Percentiles rank a stretch among this genome's conserved stretches.
Conservation (phyloP, 2,329 filamentous ascomycete species). For the Xylariaceae sp. region DNA sequence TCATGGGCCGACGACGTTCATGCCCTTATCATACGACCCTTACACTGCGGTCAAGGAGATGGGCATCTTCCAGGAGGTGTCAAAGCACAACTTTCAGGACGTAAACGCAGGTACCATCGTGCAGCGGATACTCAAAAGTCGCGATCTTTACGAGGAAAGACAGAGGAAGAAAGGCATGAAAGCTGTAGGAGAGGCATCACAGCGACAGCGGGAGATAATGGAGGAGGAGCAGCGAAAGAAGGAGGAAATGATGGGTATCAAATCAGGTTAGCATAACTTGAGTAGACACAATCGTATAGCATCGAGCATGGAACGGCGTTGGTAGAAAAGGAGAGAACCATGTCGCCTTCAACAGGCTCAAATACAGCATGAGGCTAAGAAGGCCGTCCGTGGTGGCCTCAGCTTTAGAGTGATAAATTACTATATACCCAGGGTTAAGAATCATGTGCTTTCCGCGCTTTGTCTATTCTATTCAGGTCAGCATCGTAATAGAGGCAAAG, state of each 20-base stretch:
- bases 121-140: slow-evolving; percentile 79
- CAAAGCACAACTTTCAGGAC: slow-evolving; percentile 71
- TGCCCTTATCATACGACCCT: slow-evolving; percentile 73
- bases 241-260: slow-evolving; percentile 34
- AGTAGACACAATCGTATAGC: not conserved
- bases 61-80: slow-evolving; percentile 79
- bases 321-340: not conserved
- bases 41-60: slow-evolving; percentile 77
- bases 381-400: no score
- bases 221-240: slow-evolving; percentile 53
- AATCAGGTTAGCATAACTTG: not conserved
- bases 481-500: no score
- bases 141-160: slow-evolving; percentile 84
- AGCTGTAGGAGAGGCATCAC: slow-evolving; percentile 66
- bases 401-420: no score
- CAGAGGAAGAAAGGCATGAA: slow-evolving; percentile 90
- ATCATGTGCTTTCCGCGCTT: no score
- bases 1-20: slow-evolving; percentile 93
- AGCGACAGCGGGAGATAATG: slow-evolving; percentile 56
- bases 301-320: not conserved
- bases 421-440: no score
- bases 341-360: slow-evolving; percentile 1
- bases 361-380: no score
- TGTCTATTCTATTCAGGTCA: no score
- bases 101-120: slow-evolving; percentile 95